Base-by-base conservation (phyloP, 331 rosid species). In the Stylosanthes scabra region DNA sequence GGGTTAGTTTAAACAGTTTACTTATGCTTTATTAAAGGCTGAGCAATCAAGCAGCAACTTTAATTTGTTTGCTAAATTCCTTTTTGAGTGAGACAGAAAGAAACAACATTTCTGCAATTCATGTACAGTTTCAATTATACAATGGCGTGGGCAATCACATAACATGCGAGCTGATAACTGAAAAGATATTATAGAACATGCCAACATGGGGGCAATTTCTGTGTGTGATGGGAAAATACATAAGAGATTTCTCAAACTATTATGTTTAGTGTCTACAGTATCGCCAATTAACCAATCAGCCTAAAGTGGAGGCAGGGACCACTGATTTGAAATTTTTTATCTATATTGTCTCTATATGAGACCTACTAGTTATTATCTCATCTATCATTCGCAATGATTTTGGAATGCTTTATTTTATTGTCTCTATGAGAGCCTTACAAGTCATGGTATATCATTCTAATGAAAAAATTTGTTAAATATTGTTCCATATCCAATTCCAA, bases 241-340 rank as follows among this genome's bases (percentile, higher is more conserved):
- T 68, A 11, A 59, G 39, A 66, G 79, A 57, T 34, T 4, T 15
- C 50, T 46, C 55, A 75, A 55, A 44, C 31, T 70, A 34, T 27
- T 69, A 25, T 63, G 42, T 55, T 2, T 5, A 15, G 45, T 28
- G 65, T 80, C 63, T 27, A 62, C 59, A 47, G 70, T 63, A 59
- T 74, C 73, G 69, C 62, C 55, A 28, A 64, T 80, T 57, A 67
- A 72, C 39, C 70, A 57, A 62, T 56, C 37, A 60, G 4, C 37
- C 37, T 3, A 31, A 31, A 55, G 51, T 67, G 37, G 77, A 80
- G 45, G 50, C 68, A 68, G 51, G 76, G 58, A 46, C 68, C 69
- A 39, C 27, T 69, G 59, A 34, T 63, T 69, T 49, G 69, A 70
- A 75, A 80, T 58, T 45, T 13, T 54, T 37, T 12, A 47, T 44